Base-by-base conservation (phyloP, 495 filamentous ascomycete genomes). In the Hamigera avellanea region DNA sequence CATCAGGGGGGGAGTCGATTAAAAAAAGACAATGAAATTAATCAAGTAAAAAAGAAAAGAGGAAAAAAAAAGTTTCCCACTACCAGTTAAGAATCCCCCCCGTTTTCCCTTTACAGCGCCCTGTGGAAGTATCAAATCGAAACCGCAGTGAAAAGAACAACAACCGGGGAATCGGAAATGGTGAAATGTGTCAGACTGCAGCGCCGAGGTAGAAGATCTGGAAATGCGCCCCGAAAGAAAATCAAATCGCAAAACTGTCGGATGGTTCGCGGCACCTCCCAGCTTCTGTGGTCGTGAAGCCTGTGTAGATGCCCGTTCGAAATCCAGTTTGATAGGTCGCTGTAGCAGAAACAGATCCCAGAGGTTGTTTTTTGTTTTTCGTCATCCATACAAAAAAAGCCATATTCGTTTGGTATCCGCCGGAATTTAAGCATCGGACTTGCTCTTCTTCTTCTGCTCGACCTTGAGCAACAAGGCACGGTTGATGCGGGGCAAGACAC, bases 401-500 rank as follows among this genome's bases (percentile, higher is more conserved):
- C 45, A 42, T 54, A 45, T 46, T 48, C 43, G 45, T 46, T 40
- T 45, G 45, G 43, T 51, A 49, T 50, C 37, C 42, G 35, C 44
- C 32, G 36, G 43, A 36, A 35, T 48, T 53, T 62, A 67, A 44
- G 58, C 48, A 30, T 66, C 66, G 18, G 70, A 67, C 75, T 84
- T 85, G 59, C 62, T 75, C 72, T 89, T 93, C 86, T 98, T 98
- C 83, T 95, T 96, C 66, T 96, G 86, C 66, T 96, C 93, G 36
- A 96, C 93, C 81, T 98, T 98, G 53, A 96, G 74, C 44, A 98
- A 71, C 42, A 98, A 70, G 15, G 91, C 91, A 45, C 91, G 83
- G 69, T 98, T 95, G 83, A 98, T 98, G 60, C 95, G 91, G 19
- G 91, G 91, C 49, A 98, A 69, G 26, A 98, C 91, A 80, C 91